Conservation (phyloP, 108 stramenopile genomes). For the Cyclotella distinguenda region DNA sequence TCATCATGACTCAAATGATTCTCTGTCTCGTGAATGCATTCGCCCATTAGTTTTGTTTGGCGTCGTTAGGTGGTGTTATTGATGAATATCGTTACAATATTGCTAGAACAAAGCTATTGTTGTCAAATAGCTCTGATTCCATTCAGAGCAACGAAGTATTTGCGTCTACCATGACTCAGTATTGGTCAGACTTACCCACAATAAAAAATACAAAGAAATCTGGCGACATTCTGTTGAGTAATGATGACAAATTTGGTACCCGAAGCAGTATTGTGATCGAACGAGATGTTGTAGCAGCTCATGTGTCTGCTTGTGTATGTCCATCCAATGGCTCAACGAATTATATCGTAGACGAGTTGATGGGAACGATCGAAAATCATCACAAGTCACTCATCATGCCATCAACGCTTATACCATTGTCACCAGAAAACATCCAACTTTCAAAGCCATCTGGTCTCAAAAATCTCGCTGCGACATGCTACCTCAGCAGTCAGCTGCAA, state of each 20-base stretch:
- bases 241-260: neutral
- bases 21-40: neutral
- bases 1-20: neutral
- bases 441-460: slow-evolving; percentile 70
- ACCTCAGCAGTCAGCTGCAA: slow-evolving; percentile 86
- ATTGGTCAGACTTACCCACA: slow-evolving; percentile 5
- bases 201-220: neutral
- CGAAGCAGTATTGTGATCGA: slow-evolving; percentile 19
- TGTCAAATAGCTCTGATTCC: neutral
- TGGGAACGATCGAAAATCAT: slow-evolving; percentile 1
- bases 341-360: neutral
- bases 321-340: neutral
- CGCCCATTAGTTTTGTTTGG: slow-evolving; percentile 53
- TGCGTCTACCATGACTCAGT: neutral
- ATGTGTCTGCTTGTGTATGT: neutral
- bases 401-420: neutral
- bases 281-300: neutral
- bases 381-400: slow-evolving; percentile 2
- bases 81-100: slow-evolving; percentile 51
- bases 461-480: slow-evolving; percentile 90
- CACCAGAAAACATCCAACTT: slow-evolving; percentile 16
- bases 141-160: neutral
- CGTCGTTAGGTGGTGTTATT: slow-evolving; percentile 67
- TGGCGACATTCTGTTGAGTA: neutral
- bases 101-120: slow-evolving; percentile 28